Evolutionary conservation across 139 green algal species (phyloP).

Genomic region (Nannochloris sp.): DNA sequence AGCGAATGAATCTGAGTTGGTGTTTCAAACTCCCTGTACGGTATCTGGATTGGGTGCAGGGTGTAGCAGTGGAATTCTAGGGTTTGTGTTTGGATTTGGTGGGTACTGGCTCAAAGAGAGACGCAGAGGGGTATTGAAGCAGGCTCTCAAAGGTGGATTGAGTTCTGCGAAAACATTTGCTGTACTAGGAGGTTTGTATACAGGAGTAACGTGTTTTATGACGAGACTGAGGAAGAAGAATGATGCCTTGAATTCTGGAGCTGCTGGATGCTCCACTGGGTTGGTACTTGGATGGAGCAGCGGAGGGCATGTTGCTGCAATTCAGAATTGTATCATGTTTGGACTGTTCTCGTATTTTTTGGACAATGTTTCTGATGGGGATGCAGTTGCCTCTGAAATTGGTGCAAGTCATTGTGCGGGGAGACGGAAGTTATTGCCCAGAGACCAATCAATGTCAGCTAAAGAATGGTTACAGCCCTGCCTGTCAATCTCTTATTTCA

Average conservation of each 20-base stretch:
- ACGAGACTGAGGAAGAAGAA: slow-evolving; percentile 45
- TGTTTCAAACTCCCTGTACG: slow-evolving; percentile 33
- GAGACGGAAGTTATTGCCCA: background rate
- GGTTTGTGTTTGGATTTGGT: slow-evolving; percentile 56
- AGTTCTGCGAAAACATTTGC: slow-evolving; percentile 42
- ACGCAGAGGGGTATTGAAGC: slow-evolving; percentile 17
- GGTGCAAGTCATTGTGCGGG: background rate
- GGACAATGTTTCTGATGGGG: slow-evolving; percentile 15
- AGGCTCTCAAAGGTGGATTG: slow-evolving; percentile 30
- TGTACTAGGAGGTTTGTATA: slow-evolving; percentile 54
- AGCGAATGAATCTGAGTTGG: background rate
- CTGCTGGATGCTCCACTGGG: slow-evolving; percentile 47
- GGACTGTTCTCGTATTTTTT: slow-evolving; percentile 34
- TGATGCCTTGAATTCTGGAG: slow-evolving; percentile 47
- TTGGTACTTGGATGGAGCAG: slow-evolving; percentile 39
- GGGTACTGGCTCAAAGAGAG: slow-evolving; percentile 20
- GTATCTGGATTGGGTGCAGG: slow-evolving; percentile 30
- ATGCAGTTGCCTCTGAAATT: background rate
- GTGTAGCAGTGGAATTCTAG: slow-evolving; percentile 32
- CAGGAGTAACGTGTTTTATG: slow-evolving; percentile 47
- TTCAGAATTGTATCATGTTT: slow-evolving; percentile 30
- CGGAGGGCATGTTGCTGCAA: slow-evolving; percentile 16
- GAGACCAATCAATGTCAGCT: background rate
- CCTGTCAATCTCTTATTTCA: too few relatives aligned
- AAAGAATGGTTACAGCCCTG: background rate